Evolutionary conservation across 306 rosid genomes (phyloP).

Genomic region (Boehmeria nivea): DNA sequence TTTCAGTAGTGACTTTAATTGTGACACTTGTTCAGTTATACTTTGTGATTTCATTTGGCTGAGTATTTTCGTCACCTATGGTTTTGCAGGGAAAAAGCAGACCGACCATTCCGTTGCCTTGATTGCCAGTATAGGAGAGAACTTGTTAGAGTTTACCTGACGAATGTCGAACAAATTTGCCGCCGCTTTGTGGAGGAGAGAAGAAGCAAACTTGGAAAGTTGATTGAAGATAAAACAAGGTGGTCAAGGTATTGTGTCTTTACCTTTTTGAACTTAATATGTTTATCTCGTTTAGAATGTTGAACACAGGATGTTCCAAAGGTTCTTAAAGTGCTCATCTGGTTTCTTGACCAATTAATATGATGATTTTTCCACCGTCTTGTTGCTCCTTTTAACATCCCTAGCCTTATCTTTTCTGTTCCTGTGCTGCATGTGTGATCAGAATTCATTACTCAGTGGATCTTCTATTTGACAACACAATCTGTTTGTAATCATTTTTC

Average conservation of each 20-base stretch:
- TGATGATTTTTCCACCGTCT: too few species aligned
- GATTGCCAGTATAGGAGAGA: conserved; percentile 98
- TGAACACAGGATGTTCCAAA: background rate
- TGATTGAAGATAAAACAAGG: conserved; percentile 91
- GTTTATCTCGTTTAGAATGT: background rate
- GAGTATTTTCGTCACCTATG: conserved; percentile 28
- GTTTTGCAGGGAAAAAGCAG: conserved; percentile 80
- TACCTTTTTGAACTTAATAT: conserved; percentile 12
- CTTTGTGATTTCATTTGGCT: background rate
- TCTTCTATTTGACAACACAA: conserved; percentile 9
- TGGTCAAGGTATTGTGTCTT: conserved; percentile 77
- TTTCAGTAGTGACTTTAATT: too few species aligned
- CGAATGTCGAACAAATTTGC: conserved; percentile 96
- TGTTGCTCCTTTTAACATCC: too few species aligned
- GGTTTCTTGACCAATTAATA: too few species aligned
- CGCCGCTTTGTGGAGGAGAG: conserved; percentile 98
- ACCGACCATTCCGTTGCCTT: conserved; percentile 95
- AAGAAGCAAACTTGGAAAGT: conserved; percentile 81
- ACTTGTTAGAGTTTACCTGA: conserved; percentile 96
- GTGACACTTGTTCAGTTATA: too few species aligned
- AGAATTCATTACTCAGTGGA: background rate
- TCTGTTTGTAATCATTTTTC: conserved; percentile 24
- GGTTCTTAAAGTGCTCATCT: background rate
- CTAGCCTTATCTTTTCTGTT: too few species aligned
- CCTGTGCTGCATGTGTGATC: too few species aligned